Conservation (phyloP, 768 basidiomycete species). For the Boletus subcaerulescens region DNA sequence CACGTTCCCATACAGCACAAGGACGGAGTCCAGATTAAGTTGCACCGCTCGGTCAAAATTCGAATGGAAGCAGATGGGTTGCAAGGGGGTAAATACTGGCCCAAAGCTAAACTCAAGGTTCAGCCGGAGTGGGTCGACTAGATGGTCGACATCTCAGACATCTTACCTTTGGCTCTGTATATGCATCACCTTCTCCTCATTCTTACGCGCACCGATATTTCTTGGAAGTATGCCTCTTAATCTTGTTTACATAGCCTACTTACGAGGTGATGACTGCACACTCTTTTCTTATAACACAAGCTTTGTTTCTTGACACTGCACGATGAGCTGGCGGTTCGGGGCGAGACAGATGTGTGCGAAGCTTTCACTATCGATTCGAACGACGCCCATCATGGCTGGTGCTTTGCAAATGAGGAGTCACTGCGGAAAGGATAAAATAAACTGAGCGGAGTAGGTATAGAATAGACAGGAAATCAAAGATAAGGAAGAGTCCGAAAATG, state of each 20-base stretch:
- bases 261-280: no score
- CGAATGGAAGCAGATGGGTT: conserved; percentile 49
- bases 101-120: conserved; percentile 37
- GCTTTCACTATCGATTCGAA: no score
- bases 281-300: no score
- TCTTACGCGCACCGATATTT: not conserved
- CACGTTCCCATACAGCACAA: conserved; percentile 38
- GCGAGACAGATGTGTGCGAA: no score
- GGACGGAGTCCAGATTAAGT: conserved; percentile 39
- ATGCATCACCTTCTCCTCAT: not conserved
- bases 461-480: no score
- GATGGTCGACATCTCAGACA: not conserved
- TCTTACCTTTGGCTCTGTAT: not conserved
- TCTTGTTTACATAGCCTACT: not conserved
- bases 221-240: not conserved
- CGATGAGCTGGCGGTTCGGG: no score
- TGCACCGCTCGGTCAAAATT: conserved; percentile 47
- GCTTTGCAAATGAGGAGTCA: no score
- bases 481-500: no score
- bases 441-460: no score
- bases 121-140: conserved; percentile 43
- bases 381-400: no score
- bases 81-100: conserved; percentile 36
- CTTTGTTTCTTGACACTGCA: no score
- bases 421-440: no score